Conservation (phyloP, 2,329 filamentous ascomycete species). For the Penicillium olsonii region DNA sequence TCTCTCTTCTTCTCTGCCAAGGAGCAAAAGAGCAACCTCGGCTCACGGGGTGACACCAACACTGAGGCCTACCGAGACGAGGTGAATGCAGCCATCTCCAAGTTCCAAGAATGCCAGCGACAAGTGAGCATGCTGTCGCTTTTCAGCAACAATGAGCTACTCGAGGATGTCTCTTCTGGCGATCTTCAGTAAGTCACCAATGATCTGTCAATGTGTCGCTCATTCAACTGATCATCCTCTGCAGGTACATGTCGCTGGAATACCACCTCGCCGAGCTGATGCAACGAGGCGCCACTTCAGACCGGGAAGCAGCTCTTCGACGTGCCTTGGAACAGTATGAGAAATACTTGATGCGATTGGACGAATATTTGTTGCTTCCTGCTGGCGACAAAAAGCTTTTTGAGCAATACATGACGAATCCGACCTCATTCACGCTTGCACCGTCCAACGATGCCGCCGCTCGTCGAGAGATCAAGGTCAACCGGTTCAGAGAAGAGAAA, state of each 20-base stretch:
- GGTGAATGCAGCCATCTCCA: constrained; percentile 65
- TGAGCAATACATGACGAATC: constrained; percentile 71
- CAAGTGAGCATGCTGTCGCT: constrained; percentile 72
- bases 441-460: constrained; percentile 66
- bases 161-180: constrained; percentile 84
- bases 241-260: constrained; percentile 72
- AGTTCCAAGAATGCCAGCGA: constrained; percentile 72
- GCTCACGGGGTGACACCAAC: constrained; percentile 65
- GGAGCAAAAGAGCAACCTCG: constrained; percentile 57
- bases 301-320: constrained; percentile 65
- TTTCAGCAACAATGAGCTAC: constrained; percentile 85
- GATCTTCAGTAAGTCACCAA: constrained; percentile 66
- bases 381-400: constrained; percentile 67
- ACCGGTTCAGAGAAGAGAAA: constrained; percentile 81
- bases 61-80: constrained; percentile 67
- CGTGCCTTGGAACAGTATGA: constrained; percentile 73
- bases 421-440: constrained; percentile 71
- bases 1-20: constrained; percentile 59
- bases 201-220: not conserved
- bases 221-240: constrained; percentile 22
- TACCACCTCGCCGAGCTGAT: constrained; percentile 79
- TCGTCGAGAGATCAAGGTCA: constrained; percentile 80
- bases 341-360: constrained; percentile 72
- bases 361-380: constrained; percentile 74
- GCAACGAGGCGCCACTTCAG: constrained; percentile 63